Evolutionary conservation across 306 rosid genomes (phyloP), one percentile per base, ranked within the genome.

Genomic region (Echinosophora koreensis): DNA sequence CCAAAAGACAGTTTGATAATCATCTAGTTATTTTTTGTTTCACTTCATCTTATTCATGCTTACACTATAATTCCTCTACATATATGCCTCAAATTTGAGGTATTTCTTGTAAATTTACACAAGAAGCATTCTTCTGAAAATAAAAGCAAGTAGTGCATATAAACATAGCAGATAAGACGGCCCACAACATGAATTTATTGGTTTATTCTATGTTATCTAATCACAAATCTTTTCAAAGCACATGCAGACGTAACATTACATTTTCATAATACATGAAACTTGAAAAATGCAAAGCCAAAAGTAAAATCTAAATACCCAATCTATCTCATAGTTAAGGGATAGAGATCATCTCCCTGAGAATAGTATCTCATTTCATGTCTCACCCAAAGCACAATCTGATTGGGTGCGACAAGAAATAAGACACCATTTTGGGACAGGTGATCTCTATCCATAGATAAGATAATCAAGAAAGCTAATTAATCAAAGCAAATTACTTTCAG

Each of bases 401-500:
- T 22, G 22, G 1, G 0, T 0, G 22, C 1, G 1, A 22, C 22
- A 22, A 22, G 1, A 22, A 22, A 22, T 22, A 1, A 22, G 22
- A 22, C 1, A 22, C 1, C 22, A 22, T 22, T 22, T 22, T 22
- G 22, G 1, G 22, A 22, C 1, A 22, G 1, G 22, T 22, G 22
- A 22, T 22, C 22, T 22, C 1, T 22, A 22, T 22, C 0, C 8
- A 34, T 50, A 22, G 67, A 57, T 6, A 27, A 64, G 10, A 42
- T 14, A 17, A 22, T 22, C 22, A 22, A 55, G 11, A 30, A 73
- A 51, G 38, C 65, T 34, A 67, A 13, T 3, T 55, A 55, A 13
- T 55, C 55, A 64, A 14, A 67, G 62, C 74, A 79, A 81, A 42
- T 61, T 71, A 15, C 41, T 58, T 22, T 66, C 79, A 59, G 80